phyloP scores from a whole-genome alignment of 2,329 filamentous ascomycete genomes.

The Beauveria varroae region DNA sequence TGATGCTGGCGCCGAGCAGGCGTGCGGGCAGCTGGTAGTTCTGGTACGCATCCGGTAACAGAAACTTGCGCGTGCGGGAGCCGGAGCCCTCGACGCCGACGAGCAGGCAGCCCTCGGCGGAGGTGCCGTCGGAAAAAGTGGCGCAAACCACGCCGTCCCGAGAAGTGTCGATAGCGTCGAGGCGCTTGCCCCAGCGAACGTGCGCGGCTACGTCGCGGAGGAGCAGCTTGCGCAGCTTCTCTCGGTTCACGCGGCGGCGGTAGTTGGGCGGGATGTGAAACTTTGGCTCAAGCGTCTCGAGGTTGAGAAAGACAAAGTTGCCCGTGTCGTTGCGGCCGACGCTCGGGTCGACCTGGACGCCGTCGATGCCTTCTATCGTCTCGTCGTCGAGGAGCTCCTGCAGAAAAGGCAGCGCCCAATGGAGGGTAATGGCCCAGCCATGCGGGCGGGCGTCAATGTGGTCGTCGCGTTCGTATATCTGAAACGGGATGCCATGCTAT shows the following conservation, averaged over 20 bases:
- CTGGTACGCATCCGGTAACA: conserved; percentile 24
- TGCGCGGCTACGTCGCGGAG: conserved; percentile 20
- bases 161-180: conserved; percentile 19
- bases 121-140: conserved; percentile 25
- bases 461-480: conserved; percentile 24
- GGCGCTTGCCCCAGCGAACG: conserved; percentile 26
- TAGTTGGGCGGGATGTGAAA: conserved; percentile 32
- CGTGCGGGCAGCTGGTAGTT: conserved; percentile 29
- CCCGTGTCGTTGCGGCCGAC: conserved; percentile 31
- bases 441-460: conserved; percentile 25
- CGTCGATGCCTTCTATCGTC: conserved; percentile 18
- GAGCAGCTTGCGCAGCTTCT: conserved; percentile 26
- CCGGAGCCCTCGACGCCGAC: conserved; percentile 34
- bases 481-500: conserved; percentile 24
- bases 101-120: conserved; percentile 25
- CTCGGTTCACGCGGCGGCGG: conserved; percentile 29
- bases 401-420: conserved; percentile 42
- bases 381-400: conserved; percentile 18
- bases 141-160: conserved; percentile 17
- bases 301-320: conserved; percentile 34
- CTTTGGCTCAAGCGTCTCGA: conserved; percentile 27
- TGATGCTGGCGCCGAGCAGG: conserved; percentile 29
- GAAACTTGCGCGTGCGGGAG: conserved; percentile 27
- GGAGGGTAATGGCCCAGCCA: conserved; percentile 54
- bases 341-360: conserved; percentile 25